Conservation (phyloP, 306 rosid species). For the Quercus berberidifolia region DNA sequence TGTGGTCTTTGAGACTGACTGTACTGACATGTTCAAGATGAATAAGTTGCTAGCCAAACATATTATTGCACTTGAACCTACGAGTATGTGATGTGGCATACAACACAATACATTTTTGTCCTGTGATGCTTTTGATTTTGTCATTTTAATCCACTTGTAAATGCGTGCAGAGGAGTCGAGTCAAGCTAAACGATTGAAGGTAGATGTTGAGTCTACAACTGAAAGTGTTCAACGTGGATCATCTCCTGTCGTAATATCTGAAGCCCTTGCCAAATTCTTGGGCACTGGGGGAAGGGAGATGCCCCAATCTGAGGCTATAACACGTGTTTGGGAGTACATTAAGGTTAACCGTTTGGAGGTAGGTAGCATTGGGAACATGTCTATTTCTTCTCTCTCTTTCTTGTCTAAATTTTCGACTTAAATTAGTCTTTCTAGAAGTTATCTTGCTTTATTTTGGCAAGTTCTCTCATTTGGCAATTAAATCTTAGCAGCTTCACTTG, state of each 20-base stretch:
- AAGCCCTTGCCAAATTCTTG: conserved; percentile 70
- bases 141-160: conserved; percentile 4
- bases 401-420: not conserved
- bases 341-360: conserved; percentile 73
- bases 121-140: not conserved
- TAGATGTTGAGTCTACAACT: conserved; percentile 42
- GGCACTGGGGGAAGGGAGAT: conserved; percentile 63
- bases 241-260: conserved; percentile 55
- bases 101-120: not conserved
- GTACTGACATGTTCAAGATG: conserved; percentile 95
- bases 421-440: not conserved
- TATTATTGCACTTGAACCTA: conserved; percentile 67
- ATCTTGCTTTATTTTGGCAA: not conserved
- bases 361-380: conserved; percentile 13
- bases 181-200: conserved; percentile 58
- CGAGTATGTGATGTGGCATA: conserved; percentile 40
- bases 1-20: conserved; percentile 76
- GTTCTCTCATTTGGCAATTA: not conserved
- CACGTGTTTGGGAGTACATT: conserved; percentile 74
- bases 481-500: not conserved
- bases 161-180: conserved; percentile 42
- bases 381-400: not conserved
- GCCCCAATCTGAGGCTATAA: conserved; percentile 62
- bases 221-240: conserved; percentile 42
- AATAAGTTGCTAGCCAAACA: conserved; percentile 81